Base-by-base conservation (phyloP, 805 yeast genomes). In the Wickerhamiella dianesei region DNA sequence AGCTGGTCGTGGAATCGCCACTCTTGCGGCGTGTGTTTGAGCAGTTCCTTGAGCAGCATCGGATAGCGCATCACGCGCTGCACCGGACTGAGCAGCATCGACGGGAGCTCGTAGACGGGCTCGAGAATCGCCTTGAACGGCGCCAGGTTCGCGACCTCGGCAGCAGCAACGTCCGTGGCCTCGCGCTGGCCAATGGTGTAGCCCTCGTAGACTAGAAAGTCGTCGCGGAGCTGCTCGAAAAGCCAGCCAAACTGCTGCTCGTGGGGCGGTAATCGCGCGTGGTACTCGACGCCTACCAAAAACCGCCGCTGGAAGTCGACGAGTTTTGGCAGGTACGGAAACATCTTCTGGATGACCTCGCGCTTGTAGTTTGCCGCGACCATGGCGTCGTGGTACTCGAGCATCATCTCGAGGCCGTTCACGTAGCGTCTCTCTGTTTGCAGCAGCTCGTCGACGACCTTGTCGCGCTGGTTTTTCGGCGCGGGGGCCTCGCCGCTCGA, bases 11-110 rank as follows among this genome's bases (percentile, higher is more conserved):
- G 77, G 50, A 68, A 68, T 6, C 76, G 73, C 68, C 73, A 69
- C 16, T 64, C 60, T 13, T 62, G 60, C 35, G 77, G 80, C 9
- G 86, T 75, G 44, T 70, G 61, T 60, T 85, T 86, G 44, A 84
- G 62, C 45, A 92, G 69, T 59, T 85, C 92, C 56, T 57, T 55
- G 39, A 92, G 65, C 43, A 92, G 69, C 44, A 92, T 66, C 1
- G 97, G 98, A 63, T 92, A 92, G 62, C 88, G 85, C 71, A 96
- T 85, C n/a, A 92, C 72, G 53, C 99, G 75, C 68, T 92, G 99
- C 36, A 92, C 85, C 0, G 99, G 99, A 62, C 89, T 92, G 56
- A 92, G 76, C 39, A 92, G 71, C 63, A 84, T 84, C 44, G 89
- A 79, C 60, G 84, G 97, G 46, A 92, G 70, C 63, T 89, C 98